These are phyloP conservation scores for Neurospora intermedia DNA, from an alignment of 495 filamentous ascomycete species.

Conservation along the genomic window DNA sequence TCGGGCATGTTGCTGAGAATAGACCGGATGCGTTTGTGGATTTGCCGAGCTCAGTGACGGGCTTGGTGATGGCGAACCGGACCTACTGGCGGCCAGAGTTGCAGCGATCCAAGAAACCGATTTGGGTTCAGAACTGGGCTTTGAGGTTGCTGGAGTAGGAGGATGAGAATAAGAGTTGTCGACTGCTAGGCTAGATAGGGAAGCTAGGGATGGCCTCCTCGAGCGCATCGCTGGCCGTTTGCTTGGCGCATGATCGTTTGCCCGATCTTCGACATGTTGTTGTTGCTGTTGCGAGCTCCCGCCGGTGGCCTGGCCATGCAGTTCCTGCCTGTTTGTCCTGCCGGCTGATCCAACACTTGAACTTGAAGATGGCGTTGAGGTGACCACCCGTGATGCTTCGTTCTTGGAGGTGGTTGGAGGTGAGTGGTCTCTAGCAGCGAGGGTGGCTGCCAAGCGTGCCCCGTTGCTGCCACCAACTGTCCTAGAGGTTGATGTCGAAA, in stretches of 20 bases:
- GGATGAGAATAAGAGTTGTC: constrained; percentile 4
- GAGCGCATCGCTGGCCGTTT: background rate
- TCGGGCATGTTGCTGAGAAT: constrained; percentile 6
- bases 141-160: background rate
- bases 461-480: constrained; percentile 21
- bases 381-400: background rate
- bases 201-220: background rate
- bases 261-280: background rate
- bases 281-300: background rate
- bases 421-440: constrained; percentile 14
- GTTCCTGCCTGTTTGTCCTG: background rate
- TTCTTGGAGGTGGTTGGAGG: background rate
- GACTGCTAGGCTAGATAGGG: background rate
- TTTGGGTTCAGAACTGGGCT: constrained; percentile 10
- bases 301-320: background rate
- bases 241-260: background rate
- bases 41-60: constrained; percentile 1
- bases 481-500: constrained; percentile 8
- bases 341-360: background rate
- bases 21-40: constrained; percentile 16
- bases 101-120: constrained; percentile 47
- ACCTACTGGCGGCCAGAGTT: constrained; percentile 44
- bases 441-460: constrained; percentile 40
- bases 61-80: constrained; percentile 21
- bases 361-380: background rate